These are phyloP conservation scores for Agarophyton chilense DNA, from an alignment of 23 red algal genomes.

Conservation along the genomic window DNA sequence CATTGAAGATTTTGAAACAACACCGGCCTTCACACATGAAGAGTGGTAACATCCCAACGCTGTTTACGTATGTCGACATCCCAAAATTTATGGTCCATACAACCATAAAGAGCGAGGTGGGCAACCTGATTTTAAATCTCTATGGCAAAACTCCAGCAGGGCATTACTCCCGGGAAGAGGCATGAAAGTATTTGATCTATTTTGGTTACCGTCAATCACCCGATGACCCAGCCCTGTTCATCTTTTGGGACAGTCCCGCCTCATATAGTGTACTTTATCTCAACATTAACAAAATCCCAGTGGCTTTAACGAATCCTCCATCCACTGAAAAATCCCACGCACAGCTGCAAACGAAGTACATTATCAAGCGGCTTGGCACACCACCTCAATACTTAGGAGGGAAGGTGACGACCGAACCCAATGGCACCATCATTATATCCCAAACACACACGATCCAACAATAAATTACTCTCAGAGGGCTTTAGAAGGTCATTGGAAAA, in stretches of 20 bases:
- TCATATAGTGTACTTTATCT: not conserved
- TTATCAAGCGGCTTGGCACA: not conserved
- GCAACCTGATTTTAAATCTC: not conserved
- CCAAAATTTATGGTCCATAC: not conserved
- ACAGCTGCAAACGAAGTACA: not conserved
- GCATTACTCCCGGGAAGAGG: not conserved
- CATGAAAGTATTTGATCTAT: too few relatives aligned
- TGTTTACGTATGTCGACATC: constrained; percentile 14
- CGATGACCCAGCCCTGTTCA: not conserved
- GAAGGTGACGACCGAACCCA: not conserved
- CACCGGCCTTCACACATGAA: too few relatives aligned
- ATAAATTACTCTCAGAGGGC: not conserved
- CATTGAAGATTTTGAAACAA: not conserved
- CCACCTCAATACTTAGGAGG: not conserved
- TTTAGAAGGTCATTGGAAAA: not conserved
- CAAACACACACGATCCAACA: not conserved
- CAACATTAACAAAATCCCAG: not conserved
- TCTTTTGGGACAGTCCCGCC: not conserved
- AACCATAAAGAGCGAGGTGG: not conserved
- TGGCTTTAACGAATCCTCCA: not conserved
- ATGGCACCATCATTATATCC: not conserved
- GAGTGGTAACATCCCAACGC: not conserved
- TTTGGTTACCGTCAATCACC: not conserved
- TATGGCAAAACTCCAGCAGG: constrained; percentile 3
- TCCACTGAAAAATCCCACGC: not conserved